Conservation (phyloP, 1,139 yeast genomes). For the Blastobotrys capitulatus region DNA sequence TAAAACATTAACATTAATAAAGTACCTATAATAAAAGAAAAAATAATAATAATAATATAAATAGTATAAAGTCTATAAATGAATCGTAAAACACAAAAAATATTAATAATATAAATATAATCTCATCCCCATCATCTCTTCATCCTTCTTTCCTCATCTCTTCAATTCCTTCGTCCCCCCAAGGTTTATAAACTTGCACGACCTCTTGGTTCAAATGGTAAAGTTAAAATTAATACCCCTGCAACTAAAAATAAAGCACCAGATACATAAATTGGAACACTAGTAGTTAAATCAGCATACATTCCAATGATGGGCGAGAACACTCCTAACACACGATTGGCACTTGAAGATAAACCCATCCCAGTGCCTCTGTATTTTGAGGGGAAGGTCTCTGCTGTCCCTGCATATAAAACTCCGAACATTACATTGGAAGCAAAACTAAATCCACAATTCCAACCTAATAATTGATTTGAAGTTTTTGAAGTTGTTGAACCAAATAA, state of each 20-base stretch:
- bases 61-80: too few species aligned
- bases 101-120: too few species aligned
- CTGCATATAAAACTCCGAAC: constrained; percentile 52
- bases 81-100: too few species aligned
- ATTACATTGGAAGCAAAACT: constrained; percentile 48
- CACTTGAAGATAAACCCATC: constrained; percentile 45
- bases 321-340: constrained; percentile 44
- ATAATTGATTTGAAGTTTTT: constrained; percentile 44
- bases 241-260: constrained; percentile 47
- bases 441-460: constrained; percentile 49
- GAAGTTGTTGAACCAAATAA: constrained; percentile 55
- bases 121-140: too few species aligned
- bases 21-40: too few species aligned
- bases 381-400: constrained; percentile 57
- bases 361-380: constrained; percentile 52
- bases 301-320: constrained; percentile 50
- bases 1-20: too few species aligned
- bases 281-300: constrained; percentile 39
- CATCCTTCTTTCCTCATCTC: too few species aligned
- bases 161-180: too few species aligned
- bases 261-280: constrained; percentile 54
- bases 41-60: too few species aligned
- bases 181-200: constrained; percentile 16
- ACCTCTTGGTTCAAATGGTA: constrained; percentile 41
- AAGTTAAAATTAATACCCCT: constrained; percentile 39